These are phyloP conservation scores for Cercospora citrullina DNA, from an alignment of 2,329 filamentous ascomycete genomes.

Conservation along the genomic window DNA sequence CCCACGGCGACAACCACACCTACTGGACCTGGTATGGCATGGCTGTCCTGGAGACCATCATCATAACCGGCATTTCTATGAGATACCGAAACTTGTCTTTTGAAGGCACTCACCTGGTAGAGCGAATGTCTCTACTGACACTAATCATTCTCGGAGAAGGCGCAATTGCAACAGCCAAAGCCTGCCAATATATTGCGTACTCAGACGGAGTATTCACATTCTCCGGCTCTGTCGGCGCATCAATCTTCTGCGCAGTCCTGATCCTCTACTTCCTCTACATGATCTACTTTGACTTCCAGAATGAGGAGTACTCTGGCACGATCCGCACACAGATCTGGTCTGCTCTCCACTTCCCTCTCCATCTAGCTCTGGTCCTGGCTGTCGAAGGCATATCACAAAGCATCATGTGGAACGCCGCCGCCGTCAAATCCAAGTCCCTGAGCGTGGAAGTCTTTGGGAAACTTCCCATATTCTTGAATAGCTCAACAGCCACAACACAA, in stretches of 20 bases:
- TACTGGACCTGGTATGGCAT: conserved; percentile 58
- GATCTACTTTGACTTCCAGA: conserved; percentile 32
- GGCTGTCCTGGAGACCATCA: conserved; percentile 36
- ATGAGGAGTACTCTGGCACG: conserved; percentile 29
- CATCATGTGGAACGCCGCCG: conserved; percentile 36
- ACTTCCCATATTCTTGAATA: background rate
- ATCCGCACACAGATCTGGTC: conserved; percentile 33
- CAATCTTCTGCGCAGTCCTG: conserved; percentile 38
- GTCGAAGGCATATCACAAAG: conserved; percentile 36
- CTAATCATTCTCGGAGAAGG: conserved; percentile 45
- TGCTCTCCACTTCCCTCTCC: conserved; percentile 32
- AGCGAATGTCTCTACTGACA: conserved; percentile 43
- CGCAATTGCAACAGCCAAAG: conserved; percentile 41
- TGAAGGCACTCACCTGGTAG: conserved; percentile 43
- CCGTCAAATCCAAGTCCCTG: conserved; percentile 16
- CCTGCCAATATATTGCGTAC: conserved; percentile 40
- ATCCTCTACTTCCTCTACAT: conserved; percentile 38
- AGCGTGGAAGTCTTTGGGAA: background rate
- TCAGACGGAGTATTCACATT: conserved; percentile 23
- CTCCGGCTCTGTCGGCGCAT: conserved; percentile 33
- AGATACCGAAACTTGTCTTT: conserved; percentile 40
- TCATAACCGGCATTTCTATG: conserved; percentile 37
- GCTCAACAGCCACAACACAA: background rate
- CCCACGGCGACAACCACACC: conserved; percentile 32
- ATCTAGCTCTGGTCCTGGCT: conserved; percentile 23